phyloP scores from a whole-genome alignment of 371 early-diverging fungal genomes.

The Circinella umbellata region DNA sequence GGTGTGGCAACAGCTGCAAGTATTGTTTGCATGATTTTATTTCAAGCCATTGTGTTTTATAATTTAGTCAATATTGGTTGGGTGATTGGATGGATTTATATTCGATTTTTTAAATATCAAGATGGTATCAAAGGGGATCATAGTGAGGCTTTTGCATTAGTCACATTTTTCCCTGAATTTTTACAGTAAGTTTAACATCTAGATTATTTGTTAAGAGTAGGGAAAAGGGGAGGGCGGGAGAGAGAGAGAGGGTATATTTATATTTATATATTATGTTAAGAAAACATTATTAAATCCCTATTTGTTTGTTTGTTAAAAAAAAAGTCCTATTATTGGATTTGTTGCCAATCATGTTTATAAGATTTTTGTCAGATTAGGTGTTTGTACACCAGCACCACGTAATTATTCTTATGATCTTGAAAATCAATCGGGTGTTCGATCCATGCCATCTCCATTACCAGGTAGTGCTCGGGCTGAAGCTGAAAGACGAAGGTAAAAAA shows the following conservation, averaged over 20 bases:
- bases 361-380: slow-evolving; percentile 48
- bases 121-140: slow-evolving; percentile 84
- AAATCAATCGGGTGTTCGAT: slow-evolving; percentile 40
- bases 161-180: slow-evolving; percentile 82
- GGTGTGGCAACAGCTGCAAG: slow-evolving; percentile 47
- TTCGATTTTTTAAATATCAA: slow-evolving; percentile 78
- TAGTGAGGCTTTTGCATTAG: slow-evolving; percentile 82
- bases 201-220: neutral
- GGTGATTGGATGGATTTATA: slow-evolving; percentile 78
- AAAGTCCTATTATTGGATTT: slow-evolving; percentile 57
- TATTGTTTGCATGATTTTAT: slow-evolving; percentile 34
- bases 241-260: neutral
- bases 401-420: slow-evolving; percentile 55
- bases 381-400: slow-evolving; percentile 53
- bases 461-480: slow-evolving; percentile 69
- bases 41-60: slow-evolving; percentile 48
- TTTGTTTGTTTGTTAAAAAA: too few relatives aligned
- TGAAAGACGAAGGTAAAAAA: slow-evolving; percentile 61
- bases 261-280: neutral
- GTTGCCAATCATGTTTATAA: slow-evolving; percentile 55
- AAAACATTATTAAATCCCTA: neutral
- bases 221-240: too few relatives aligned
- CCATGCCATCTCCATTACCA: slow-evolving; percentile 49
- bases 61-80: slow-evolving; percentile 68
- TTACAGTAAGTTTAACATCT: slow-evolving; percentile 58